Evolutionary conservation across 768 basidiomycete species (phyloP).

Genomic region (Mycena amicta): DNA sequence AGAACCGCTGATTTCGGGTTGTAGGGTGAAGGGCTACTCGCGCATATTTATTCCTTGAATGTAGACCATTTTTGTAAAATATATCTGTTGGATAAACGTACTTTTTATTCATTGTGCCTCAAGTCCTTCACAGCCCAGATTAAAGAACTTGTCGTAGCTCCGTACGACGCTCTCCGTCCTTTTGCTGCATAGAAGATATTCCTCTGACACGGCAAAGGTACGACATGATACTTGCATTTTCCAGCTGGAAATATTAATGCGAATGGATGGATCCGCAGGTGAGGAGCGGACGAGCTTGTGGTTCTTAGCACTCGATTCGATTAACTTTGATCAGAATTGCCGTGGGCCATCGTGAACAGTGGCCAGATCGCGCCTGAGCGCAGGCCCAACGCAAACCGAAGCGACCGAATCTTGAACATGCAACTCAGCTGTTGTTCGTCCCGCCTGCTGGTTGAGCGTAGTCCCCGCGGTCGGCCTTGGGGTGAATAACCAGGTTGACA

Average conservation of each 20-base stretch:
- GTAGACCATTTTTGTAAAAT: conserved; percentile 5
- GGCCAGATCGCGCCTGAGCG: conserved; percentile 7
- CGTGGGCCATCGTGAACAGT: not conserved
- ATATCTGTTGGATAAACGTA: too few species aligned
- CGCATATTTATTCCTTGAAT: conserved; percentile 60
- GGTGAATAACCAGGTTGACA: not conserved
- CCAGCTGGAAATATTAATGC: conserved; percentile 84
- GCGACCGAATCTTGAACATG: conserved; percentile 14
- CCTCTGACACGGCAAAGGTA: conserved; percentile 95
- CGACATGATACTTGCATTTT: conserved; percentile 94
- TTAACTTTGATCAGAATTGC: conserved; percentile 54
- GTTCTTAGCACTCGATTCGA: conserved; percentile 50
- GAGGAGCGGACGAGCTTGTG: conserved; percentile 68
- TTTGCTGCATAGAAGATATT: conserved; percentile 67
- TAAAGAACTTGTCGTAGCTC: too few species aligned
- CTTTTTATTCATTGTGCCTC: too few species aligned
- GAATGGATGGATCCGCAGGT: conserved; percentile 55
- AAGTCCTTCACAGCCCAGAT: too few species aligned
- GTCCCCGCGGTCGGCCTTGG: too few species aligned
- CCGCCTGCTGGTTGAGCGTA: too few species aligned
- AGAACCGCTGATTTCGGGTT: not conserved
- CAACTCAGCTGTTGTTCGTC: too few species aligned
- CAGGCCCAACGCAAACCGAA: conserved; percentile 5
- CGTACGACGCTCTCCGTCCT: too few species aligned
- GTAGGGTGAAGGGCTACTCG: conserved; percentile 60